These are phyloP conservation scores for Echinosophora koreensis DNA, from an alignment of 306 rosid species.

Conservation along the genomic window DNA sequence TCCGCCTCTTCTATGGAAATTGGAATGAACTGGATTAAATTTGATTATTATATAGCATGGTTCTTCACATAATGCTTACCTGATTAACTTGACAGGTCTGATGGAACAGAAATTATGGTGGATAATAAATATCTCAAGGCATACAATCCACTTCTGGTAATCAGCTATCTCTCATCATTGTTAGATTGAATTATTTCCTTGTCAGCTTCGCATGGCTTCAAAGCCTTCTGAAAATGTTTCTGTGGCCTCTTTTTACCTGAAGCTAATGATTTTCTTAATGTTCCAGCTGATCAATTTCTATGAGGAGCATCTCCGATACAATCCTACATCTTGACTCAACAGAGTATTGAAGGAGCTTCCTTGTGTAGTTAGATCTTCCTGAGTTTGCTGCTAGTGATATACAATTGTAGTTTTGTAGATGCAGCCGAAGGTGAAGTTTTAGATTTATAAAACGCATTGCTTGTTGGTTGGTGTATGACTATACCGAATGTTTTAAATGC, in stretches of 20 bases:
- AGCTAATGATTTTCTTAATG: constrained; percentile 31
- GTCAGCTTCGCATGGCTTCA: constrained; percentile 22
- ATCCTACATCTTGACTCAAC: constrained; percentile 57
- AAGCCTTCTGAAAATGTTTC: constrained; percentile 29
- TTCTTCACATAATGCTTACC: constrained; percentile 33
- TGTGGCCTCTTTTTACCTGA: background rate
- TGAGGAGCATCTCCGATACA: constrained; percentile 90
- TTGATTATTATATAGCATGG: constrained; percentile 19
- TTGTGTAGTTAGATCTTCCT: constrained; percentile 42
- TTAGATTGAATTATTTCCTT: constrained; percentile 19
- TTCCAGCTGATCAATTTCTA: constrained; percentile 87
- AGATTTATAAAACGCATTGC: constrained; percentile 42
- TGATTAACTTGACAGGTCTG: constrained; percentile 63
- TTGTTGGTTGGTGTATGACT: constrained; percentile 33
- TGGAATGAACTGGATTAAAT: background rate
- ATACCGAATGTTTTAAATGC: constrained; percentile 33
- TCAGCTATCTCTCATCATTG: constrained; percentile 19
- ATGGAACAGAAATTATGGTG: constrained; percentile 86
- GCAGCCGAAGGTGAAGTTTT: constrained; percentile 48
- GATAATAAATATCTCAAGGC: constrained; percentile 90
- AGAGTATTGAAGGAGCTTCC: constrained; percentile 46
- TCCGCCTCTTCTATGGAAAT: background rate
- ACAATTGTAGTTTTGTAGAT: constrained; percentile 50
- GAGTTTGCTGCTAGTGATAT: constrained; percentile 44
- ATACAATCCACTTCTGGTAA: constrained; percentile 83